Base-by-base conservation (phyloP, 768 basidiomycete species). In the Imleria badia region DNA sequence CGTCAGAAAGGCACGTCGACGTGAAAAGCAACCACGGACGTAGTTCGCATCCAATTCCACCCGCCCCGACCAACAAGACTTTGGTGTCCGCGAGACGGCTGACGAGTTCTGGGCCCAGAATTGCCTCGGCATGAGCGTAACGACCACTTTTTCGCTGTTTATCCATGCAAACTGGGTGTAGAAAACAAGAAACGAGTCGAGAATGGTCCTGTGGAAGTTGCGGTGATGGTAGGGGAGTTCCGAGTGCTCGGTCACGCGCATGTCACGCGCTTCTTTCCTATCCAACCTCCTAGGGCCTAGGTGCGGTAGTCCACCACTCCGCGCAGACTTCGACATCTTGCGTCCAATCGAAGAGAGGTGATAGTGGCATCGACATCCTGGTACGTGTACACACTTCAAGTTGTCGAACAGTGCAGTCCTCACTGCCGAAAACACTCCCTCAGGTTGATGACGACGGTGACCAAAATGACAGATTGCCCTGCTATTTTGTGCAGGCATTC, bases 31-130 rank as follows among this genome's bases (percentile, higher is more conserved):
- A 40, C 40, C 33, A 79, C 85, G 62, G 69, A 94, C 94, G 70
- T 5, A 99, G 81, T 75, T 99, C 97, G 65, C 96, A 99, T 9
- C 97, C 97, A 66, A 98, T 98, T 0, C 96, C 96, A 42, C 95
- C 95, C 40, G 94, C 94, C 29, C 97, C 97, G 31, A 99, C 96
- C 26, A 98, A 77, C 58, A 99, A 76, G 23, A 97, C 87, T 54
- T 76, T 86, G 7, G 85, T 86, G 40, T 78, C 70, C 5, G 83
- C 75, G 5, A 92, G 76, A 52, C 80, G 79, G 22, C 73, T 67
- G 62, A 83, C 82, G 15, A 94, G 73, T 60, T 89, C 85, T 38
- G 81, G 72, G 8, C 94, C 94, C 5, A 98, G 79, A 52, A 98
- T 87, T 13, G 91, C 87, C 57, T 81, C 75, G 6, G 88, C 87